phyloP scores from a whole-genome alignment of 352 stramenopile species.

The Globisporangium emineosum region DNA sequence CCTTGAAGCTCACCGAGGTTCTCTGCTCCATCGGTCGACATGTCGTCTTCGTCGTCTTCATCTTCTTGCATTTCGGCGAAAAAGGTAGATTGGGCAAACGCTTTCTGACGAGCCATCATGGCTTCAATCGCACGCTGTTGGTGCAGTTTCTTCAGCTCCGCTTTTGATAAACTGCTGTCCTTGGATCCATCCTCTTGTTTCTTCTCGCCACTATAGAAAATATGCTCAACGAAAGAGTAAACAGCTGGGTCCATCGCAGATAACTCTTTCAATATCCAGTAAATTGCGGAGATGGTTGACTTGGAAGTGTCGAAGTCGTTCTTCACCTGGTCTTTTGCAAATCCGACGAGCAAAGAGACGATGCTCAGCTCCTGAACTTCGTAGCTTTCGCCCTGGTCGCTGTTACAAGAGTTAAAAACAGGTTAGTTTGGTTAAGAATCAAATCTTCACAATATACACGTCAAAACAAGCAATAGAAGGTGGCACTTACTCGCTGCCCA shows the following conservation, averaged over 20 bases:
- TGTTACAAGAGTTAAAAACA: slow-evolving; percentile 23
- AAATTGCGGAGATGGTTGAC: slow-evolving; percentile 72
- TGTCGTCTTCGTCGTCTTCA: slow-evolving; percentile 52
- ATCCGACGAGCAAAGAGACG: slow-evolving; percentile 45
- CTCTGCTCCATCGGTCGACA: slow-evolving; percentile 12
- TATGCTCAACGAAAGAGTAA: slow-evolving; percentile 49
- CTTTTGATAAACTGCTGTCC: slow-evolving; percentile 66
- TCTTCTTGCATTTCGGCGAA: slow-evolving; percentile 75
- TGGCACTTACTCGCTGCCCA: slow-evolving; percentile 60
- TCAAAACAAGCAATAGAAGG: neutral
- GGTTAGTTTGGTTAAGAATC: slow-evolving; percentile 2
- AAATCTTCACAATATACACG: neutral
- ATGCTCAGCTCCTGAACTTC: slow-evolving; percentile 70
- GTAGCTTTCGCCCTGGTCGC: slow-evolving; percentile 45
- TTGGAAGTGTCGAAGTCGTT: slow-evolving; percentile 78
- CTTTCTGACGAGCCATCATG: slow-evolving; percentile 79
- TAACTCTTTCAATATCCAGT: slow-evolving; percentile 78
- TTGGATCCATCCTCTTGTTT: slow-evolving; percentile 46
- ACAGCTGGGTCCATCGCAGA: slow-evolving; percentile 47
- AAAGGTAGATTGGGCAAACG: slow-evolving; percentile 65
- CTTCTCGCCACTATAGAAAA: slow-evolving; percentile 64
- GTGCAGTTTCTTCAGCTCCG: slow-evolving; percentile 70
- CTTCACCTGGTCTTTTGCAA: slow-evolving; percentile 71
- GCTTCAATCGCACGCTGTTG: slow-evolving; percentile 82
- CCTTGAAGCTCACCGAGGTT: slow-evolving; percentile 13